Evolutionary conservation across 1,139 yeast genomes (phyloP).

Genomic region (Yamadazyma dendronema): DNA sequence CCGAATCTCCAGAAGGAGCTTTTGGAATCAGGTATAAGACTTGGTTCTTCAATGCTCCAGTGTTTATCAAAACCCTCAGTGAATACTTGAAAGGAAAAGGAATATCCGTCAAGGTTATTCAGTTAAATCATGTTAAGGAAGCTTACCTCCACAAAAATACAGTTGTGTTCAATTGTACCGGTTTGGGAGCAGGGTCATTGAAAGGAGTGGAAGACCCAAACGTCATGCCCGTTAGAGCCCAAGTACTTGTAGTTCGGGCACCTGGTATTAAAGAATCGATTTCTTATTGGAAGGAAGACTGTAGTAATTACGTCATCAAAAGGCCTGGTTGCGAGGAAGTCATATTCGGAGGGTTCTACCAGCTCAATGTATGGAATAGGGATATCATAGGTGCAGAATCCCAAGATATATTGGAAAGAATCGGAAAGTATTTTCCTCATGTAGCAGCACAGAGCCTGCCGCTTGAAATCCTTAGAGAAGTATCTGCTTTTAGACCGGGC

Average conservation of each 20-base stretch:
- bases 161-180: constrained; percentile 62
- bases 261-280: constrained; percentile 45
- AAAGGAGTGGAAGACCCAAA: constrained; percentile 54
- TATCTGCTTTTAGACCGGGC: constrained; percentile 68
- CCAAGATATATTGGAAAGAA: constrained; percentile 55
- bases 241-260: constrained; percentile 55
- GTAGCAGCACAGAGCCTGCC: constrained; percentile 27
- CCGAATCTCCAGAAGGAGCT: constrained; percentile 27
- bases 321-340: constrained; percentile 41
- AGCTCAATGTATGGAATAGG: constrained; percentile 53
- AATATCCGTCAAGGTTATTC: constrained; percentile 10
- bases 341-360: constrained; percentile 67
- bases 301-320: constrained; percentile 14
- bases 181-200: constrained; percentile 52
- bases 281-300: constrained; percentile 46
- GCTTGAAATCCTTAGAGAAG: constrained; percentile 43
- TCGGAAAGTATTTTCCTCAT: constrained; percentile 53
- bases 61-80: constrained; percentile 16
- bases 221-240: constrained; percentile 62
- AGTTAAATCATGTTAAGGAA: constrained; percentile 11
- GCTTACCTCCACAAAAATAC: constrained; percentile 21
- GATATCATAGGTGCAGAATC: constrained; percentile 55
- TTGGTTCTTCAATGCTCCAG: constrained; percentile 25
- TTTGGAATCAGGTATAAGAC: constrained; percentile 49
- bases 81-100: constrained; percentile 13